These are phyloP conservation scores for Tuber melanosporum DNA, from an alignment of 495 filamentous ascomycete genomes.

Conservation along the genomic window DNA sequence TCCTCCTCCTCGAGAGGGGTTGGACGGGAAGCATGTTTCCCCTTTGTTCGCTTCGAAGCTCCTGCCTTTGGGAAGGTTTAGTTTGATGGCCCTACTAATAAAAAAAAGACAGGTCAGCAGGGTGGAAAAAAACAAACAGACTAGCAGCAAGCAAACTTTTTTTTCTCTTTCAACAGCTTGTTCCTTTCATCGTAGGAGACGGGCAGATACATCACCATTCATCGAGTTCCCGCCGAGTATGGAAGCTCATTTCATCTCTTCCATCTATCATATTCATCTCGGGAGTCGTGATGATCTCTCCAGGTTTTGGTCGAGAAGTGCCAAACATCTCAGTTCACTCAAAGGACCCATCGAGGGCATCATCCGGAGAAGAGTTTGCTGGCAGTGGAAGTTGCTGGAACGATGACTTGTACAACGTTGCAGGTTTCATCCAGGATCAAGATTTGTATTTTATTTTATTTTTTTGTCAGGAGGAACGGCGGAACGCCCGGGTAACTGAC, in stretches of 20 bases:
- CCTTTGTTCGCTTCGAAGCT: background rate
- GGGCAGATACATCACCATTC: slow-evolving; percentile 1
- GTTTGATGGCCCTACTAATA: background rate
- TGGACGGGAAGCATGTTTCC: background rate
- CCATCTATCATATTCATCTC: slow-evolving; percentile 3
- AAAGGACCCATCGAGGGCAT: slow-evolving; percentile 21
- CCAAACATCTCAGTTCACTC: slow-evolving; percentile 31
- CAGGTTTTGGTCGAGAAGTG: slow-evolving; percentile 22
- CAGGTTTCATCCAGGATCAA: slow-evolving; percentile 38
- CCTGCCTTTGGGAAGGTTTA: background rate
- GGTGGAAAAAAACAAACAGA: background rate
- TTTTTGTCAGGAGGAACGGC: slow-evolving; percentile 11
- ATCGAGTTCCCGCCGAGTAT: background rate
- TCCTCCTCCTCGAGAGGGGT: background rate
- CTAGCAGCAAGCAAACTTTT: background rate
- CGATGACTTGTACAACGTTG: slow-evolving; percentile 40
- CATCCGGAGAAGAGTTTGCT: slow-evolving; percentile 30
- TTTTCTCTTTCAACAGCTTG: background rate
- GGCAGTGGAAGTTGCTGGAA: slow-evolving; percentile 36
- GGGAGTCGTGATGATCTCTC: slow-evolving; percentile 24
- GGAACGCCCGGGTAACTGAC: slow-evolving; percentile 33
- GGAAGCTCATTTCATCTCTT: background rate
- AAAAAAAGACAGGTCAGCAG: background rate
- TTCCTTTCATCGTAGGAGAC: background rate
- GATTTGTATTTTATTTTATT: slow-evolving; percentile 22